Evolutionary conservation across 495 filamentous ascomycete species (phyloP), one percentile per base, ranked within the genome.

Genomic region (Talaromyces nanjingensis): DNA sequence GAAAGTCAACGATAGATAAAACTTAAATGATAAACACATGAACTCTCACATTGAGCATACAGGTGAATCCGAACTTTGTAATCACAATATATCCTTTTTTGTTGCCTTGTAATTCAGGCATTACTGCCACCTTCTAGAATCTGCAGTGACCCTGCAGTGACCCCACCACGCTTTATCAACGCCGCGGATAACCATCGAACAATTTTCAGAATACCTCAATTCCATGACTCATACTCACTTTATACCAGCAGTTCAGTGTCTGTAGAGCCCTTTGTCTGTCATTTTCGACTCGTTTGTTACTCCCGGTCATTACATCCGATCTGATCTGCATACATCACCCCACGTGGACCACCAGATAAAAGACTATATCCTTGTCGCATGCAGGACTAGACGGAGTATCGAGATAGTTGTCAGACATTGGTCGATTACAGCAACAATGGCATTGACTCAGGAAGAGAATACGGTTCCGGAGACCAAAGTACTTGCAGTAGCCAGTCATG

Each of bases 401-500:
- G 20, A 8, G 8, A 20, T 7, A 42, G 22, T 20, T 20, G 45
- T 9, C 45, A 49, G 45, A 20, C 8, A 1, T 9, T 20, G 6
- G 52, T 4, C 11, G 6, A 22, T 29, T 55, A 25, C 11, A 25
- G 60, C 12, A 25, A 62, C 8, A 54, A 62, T 62, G 60, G n/a
- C 37, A 67, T 58, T 72, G 74, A n/a, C 76, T 20, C 34, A 49
- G 4, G 57, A 64, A 6, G 16, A 58, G 18, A 45, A 58, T 25
- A 24, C 85, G 29, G 84, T 96, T 53, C 91, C 92, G 11, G 91
- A 94, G 72, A 96, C 92, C 33, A 80, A 85, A 70, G 92, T 98
- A 63, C 82, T 98, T 71, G 93, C 94, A 49, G 86, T 98, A 66
- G 94, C 94, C 72, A 98, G 94, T 76, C 94, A 98, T 96, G 94